Evolutionary conservation across 441 rosid genomes (phyloP), one percentile per base, ranked within the genome.

Genomic region (Bruguiera hainesii): DNA sequence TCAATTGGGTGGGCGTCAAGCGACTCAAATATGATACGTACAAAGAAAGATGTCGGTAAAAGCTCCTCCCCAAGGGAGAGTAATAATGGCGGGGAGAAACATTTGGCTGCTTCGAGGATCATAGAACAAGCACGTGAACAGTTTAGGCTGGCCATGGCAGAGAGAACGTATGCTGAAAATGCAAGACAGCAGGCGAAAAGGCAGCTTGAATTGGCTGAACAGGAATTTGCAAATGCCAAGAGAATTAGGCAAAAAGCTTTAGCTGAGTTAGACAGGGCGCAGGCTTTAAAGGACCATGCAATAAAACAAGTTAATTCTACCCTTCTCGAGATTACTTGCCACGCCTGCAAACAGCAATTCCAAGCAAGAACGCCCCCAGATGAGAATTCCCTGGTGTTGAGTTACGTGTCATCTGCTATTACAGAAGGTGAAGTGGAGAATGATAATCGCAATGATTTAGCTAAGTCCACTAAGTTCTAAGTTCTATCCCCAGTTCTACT

Each of bases 191-290:
- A 81, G 52, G 84, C 85, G 0, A 84, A 83, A 56, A 77, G 80
- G 60, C 88, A 85, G 75, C 78, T 86, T 19, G 87, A 84, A 71
- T 59, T 85, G 23, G 93, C 96, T 0, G 93, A 89, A 61, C 61
- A 68, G 57, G 96, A 89, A 71, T 87, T 84, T 64, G 74, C 80
- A 18, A 86, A 82, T 51, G 96, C 91, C 3, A 88, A 87, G 89
- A 82, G 85, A 61, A 87, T 84, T 29, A 83, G 96, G 71, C 91
- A 87, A 60, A 88, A 82, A 64, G 91, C 96, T 6, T 85, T 78
- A 52, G 84, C 88, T 6, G 91, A 89, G 71, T 64, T 89, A 2
- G 86, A 83, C 33, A 86, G 83, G 71, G 93, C 89, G 60, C 73
- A 82, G 61, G 73, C 81, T 23, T 61, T 75, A 23, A 86, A 77